A percentile compares a stretch with the other conserved stretches of the same genome.
phyloP scores from a whole-genome alignment of 805 yeast genomes.

The Myxozyma vanderwaltii region DNA sequence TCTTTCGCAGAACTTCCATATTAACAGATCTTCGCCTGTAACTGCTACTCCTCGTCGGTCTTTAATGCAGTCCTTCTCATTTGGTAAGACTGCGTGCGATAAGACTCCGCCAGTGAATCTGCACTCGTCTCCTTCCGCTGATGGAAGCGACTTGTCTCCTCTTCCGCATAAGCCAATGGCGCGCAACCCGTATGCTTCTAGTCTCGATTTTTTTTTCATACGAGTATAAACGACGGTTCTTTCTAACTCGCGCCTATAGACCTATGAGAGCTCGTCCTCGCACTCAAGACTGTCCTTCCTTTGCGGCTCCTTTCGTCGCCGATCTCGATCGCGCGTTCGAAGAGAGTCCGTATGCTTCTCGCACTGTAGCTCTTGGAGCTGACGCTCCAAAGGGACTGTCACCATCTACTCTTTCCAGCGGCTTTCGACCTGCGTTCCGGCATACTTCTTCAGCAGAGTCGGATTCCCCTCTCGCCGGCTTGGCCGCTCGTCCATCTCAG shows the following conservation, averaged over 20 bases:
- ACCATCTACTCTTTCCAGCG: slow-evolving; percentile 12
- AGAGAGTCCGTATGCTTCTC: slow-evolving; percentile 10
- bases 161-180: slow-evolving; percentile 28
- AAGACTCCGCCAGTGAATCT: slow-evolving; percentile 27
- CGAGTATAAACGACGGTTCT: not conserved
- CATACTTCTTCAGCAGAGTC: slow-evolving; percentile 6
- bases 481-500: slow-evolving; percentile 18
- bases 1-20: slow-evolving; percentile 44
- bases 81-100: slow-evolving; percentile 24
- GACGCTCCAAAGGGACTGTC: slow-evolving; percentile 21
- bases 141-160: slow-evolving; percentile 30
- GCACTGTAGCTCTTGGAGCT: slow-evolving; percentile 19
- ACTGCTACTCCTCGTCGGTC: slow-evolving; percentile 43
- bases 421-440: slow-evolving; percentile 21
- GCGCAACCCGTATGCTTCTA: slow-evolving; percentile 4
- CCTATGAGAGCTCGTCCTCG: not conserved
- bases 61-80: slow-evolving; percentile 38
- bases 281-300: not conserved
- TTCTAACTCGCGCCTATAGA: not conserved
- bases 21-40: slow-evolving; percentile 38
- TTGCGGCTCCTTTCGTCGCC: not conserved
- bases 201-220: not conserved
- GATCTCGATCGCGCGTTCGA: slow-evolving; percentile 16
- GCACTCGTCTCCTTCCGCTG: slow-evolving; percentile 23
- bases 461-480: slow-evolving; percentile 24